Evolutionary conservation across 2,329 filamentous ascomycete genomes (phyloP), one percentile per base, ranked within the genome.

Genomic region (Claviceps cyperi): DNA sequence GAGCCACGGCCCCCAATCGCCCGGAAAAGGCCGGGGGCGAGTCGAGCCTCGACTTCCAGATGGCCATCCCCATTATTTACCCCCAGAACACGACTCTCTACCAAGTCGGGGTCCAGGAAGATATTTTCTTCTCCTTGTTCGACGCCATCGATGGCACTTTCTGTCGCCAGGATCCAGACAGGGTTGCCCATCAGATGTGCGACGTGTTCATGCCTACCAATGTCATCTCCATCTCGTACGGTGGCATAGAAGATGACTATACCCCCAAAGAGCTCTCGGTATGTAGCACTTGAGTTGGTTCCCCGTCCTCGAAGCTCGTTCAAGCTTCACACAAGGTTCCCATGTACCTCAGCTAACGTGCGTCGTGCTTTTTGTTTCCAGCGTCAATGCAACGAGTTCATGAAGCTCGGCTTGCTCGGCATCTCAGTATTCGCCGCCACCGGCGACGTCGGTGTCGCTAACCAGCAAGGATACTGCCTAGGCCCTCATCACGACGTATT

Each of bases 1-100:
- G 70, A 39, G 71, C 66, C 5, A 62, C 63, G 13, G 64, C 71
- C 13, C 72, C 74, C 50, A 70, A 62, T 21, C 60, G 56, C 2
- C 54, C 52, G 14, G 54, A 52, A 13, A 28, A 53, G 7, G 59
- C 59, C 14, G 61, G 60, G 21, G 69, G 69, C 43, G 77, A 80
- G 62, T 73, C 73, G 1, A 62, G 73, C 39, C 67, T 80, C 13
- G 77, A 80, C 55, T 66, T 80, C 3, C 64, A 77, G 52, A 74
- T 77, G 54, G 55, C 72, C 49, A 77, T 75, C 61, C 61, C 73
- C 7, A 63, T 79, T 38, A 68, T 77, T 37, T 71, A 69, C 51
- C 77, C 75, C 1, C 74, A 79, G 55, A 63, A 66, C 9, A 67
- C 73, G 22, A 70, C 70, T 32, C 59, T 78, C 21, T 76, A 72